Base-by-base conservation (phyloP, 176 grass and related monocot genomes). In the Carex pumila region DNA sequence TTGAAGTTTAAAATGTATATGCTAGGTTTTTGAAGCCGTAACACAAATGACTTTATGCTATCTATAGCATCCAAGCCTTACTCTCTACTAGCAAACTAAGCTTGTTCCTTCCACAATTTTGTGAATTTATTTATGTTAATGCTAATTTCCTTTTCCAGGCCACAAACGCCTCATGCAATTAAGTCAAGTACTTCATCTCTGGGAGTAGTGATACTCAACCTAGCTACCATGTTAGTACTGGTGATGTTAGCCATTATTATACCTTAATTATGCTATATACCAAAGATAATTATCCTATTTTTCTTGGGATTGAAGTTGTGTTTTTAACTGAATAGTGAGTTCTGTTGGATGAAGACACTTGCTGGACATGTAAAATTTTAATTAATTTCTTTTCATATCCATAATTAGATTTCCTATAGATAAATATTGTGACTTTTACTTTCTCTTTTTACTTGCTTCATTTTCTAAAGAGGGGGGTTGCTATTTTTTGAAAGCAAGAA, bases 61-160 rank as follows among this genome's bases (percentile, higher is more conserved):
- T 25, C 0, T 0, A 25, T 25, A 25, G 25, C 25, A 25, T 0
- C 25, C 25, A 25, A 25, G 25, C 25, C 25, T 25, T 25, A 25
- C 25, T 25, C 25, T 25, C 25, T 25, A 34, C 55, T 55, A 76
- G 47, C 22, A 56, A 55, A 55, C 18, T 32, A 7, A 29, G 30
- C 49, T 17, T 77, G 50, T 55, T 55, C 12, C 5, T 14, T 77
- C 8, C 6, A 55, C 56, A 77, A 31, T 76, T 76, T 15, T 55
- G 12, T 12, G 21, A 76, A 76, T 76, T 76, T 76, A 76, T 76
- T 76, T 76, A 55, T 77, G 50, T 76, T 30, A 55, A 53, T 76
- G 50, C 2, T 4, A 34, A 15, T 15, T 55, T 6, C 32, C 34
- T 55, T 76, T 55, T 32, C 14, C 73, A 77, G 73, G 73, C 49